Evolutionary conservation across 345 rosid species (phyloP).

Genomic region (Rubroshorea leprosula): DNA sequence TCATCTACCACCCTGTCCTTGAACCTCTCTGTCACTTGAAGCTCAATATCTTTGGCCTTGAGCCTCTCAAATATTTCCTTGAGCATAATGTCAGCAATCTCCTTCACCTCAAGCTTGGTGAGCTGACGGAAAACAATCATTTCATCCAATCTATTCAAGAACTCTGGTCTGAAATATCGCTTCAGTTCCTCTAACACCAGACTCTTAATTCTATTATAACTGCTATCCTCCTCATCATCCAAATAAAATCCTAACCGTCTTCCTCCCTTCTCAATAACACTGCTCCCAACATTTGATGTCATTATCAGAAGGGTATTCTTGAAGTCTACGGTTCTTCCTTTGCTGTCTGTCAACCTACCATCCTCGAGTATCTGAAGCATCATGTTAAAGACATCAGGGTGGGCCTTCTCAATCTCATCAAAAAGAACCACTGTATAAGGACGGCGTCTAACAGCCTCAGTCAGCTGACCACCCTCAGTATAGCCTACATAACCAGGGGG

Average conservation of each 20-base stretch:
- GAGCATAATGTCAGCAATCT: conserved; percentile 90
- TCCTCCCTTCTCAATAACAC: conserved; percentile 92
- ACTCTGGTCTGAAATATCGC: conserved; percentile 92
- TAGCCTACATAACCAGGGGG: conserved; percentile 99
- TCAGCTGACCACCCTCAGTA: conserved; percentile 95
- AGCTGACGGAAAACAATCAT: conserved; percentile 95
- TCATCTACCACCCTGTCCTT: conserved; percentile 89
- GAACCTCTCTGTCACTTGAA: conserved; percentile 90
- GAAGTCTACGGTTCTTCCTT: conserved; percentile 96
- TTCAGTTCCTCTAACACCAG: conserved; percentile 88
- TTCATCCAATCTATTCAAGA: conserved; percentile 91
- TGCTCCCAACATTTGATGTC: conserved; percentile 98
- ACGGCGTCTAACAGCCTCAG: conserved; percentile 94
- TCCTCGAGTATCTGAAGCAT: conserved; percentile 99
- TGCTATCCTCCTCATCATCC: conserved; percentile 84
- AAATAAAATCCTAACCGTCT: conserved; percentile 77
- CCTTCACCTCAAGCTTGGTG: conserved; percentile 86
- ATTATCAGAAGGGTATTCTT: conserved; percentile 93
- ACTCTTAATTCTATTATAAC: conserved; percentile 88
- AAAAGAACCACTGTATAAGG: conserved; percentile 89
- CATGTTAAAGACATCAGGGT: conserved; percentile 97
- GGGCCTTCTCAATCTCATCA: conserved; percentile 98
- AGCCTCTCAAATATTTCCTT: conserved; percentile 80
- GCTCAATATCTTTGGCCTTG: conserved; percentile 74
- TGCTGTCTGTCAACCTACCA: conserved; percentile 94